Evolutionary conservation across 73 alveolate species (phyloP), one percentile per base, ranked within the genome.

Genomic region (Durusdinium trenchii): DNA sequence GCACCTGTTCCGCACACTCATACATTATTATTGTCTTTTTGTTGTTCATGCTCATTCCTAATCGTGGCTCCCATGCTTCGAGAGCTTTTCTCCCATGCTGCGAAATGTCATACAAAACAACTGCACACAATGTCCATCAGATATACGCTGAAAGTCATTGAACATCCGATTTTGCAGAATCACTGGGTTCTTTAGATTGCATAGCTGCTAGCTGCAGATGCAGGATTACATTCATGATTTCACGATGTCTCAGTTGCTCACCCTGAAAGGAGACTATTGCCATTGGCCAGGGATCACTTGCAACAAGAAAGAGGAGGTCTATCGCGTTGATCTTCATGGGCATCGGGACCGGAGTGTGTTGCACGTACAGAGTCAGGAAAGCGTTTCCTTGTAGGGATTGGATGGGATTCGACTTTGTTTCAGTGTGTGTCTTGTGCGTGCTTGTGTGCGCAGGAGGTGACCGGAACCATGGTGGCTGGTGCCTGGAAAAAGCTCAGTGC

Each of bases 201-300:
- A 57, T 57, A 16, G 23, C 51, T 28, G 84, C 18, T 32, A 48
- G n/a, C n/a, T n/a, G n/a, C n/a, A n/a, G n/a, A n/a, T n/a, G n/a
- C n/a, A n/a, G n/a, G n/a, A n/a, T n/a, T n/a, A n/a, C n/a, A n/a
- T n/a, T n/a, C n/a, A n/a, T n/a, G n/a, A n/a, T n/a, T n/a, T n/a
- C n/a, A n/a, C n/a, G n/a, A n/a, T n/a, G n/a, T n/a, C n/a, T n/a
- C n/a, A n/a, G n/a, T n/a, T n/a, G n/a, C n/a, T n/a, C n/a, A n/a
- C n/a, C n/a, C n/a, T n/a, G n/a, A n/a, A n/a, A 78, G 87, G 87
- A 78, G 43, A 78, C 61, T 36, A 78, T 78, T 78, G 87, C 61
- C 6, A 14, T 23, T 78, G 64, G 64, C 57, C 57, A 20, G 87
- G 87, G 28, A 45, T 78, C 6, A 10, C 32, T 20, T 78, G 87